Percentiles rank a stretch among this genome's conserved stretches.
Evolutionary conservation across 1,284 basidiomycete species (phyloP).

Genomic region (Grifola frondosa): DNA sequence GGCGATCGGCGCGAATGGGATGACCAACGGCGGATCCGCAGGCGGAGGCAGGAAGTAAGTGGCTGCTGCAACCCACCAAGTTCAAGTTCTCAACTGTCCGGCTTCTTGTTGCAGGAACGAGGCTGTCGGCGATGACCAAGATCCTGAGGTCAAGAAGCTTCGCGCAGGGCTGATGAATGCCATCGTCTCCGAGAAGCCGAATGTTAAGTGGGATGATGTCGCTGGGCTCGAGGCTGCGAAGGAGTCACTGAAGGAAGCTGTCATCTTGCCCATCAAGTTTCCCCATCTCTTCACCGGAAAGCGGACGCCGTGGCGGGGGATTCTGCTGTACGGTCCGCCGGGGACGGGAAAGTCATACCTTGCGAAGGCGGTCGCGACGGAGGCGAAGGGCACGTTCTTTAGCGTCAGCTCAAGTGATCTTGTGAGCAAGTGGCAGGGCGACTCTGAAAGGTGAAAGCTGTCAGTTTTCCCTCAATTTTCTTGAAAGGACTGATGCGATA

Average conservation of each 20-base stretch:
- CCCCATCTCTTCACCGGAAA: constrained; percentile 98
- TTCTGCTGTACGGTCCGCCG: constrained; percentile 93
- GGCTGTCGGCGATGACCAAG: constrained; percentile 76
- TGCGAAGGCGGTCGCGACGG: constrained; percentile 97
- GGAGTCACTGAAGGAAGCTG: constrained; percentile 95
- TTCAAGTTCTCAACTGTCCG: background rate
- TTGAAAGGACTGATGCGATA: background rate
- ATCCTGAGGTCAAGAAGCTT: constrained; percentile 95
- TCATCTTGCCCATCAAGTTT: constrained; percentile 98
- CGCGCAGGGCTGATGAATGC: constrained; percentile 86
- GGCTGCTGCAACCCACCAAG: background rate
- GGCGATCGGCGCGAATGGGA: constrained; percentile 80
- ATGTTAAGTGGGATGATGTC: constrained; percentile 98
- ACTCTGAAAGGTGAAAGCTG: constrained; percentile 82
- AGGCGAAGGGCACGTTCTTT: constrained; percentile 99
- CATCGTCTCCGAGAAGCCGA: constrained; percentile 92
- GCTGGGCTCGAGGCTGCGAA: constrained; percentile 95
- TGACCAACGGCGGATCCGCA: constrained; percentile 58
- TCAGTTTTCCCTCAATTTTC: background rate
- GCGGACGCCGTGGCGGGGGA: constrained; percentile 95
- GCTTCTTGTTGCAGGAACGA: constrained; percentile 52
- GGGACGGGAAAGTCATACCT: constrained; percentile 95
- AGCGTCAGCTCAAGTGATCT: constrained; percentile 94
- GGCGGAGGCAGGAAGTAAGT: constrained; percentile 70
- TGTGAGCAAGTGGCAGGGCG: constrained; percentile 99